Evolutionary conservation across 805 yeast genomes (phyloP), one percentile per base, ranked within the genome.

Genomic region (Wickerhamiella sergipiensis): DNA sequence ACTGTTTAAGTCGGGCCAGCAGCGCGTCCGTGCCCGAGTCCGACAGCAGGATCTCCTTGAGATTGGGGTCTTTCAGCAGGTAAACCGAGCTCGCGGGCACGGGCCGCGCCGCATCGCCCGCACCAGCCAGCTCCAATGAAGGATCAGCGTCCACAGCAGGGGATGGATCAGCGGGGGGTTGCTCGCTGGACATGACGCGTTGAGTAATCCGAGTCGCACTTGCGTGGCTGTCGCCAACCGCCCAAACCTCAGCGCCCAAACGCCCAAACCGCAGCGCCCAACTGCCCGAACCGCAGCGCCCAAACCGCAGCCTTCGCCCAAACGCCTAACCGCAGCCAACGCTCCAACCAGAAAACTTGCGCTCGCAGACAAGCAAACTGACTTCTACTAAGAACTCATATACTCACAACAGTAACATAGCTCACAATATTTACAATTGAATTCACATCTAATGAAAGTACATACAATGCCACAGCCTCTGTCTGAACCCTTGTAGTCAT

Each of bases 1-100:
- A 79, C 64, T 83, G 90, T 67, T 90, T 90, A 52, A 89, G 72
- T 43, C 95, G 73, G 1, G 73, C 68, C 48, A 89, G 71, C 18
- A 90, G 71, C 0, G 86, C 73, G 53, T 84, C 92, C 49, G 87
- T 75, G 2, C 94, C 85, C 6, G 79, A 74, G 47, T 67, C 70
- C 2, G 66, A 60, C 36, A 64, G 57, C 46, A 67, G 53, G 46
- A 65, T 62, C 50, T 65, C 68, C 45, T 61, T 57, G 21, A 67
- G 55, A 45, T 61, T 61, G 39, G 66, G 66, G 53, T 65, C 70
- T 46, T 62, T 61, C 47, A 67, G 58, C 47, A 67, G 57, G 46
- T 61, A 56, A 3, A 58, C 46, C n/a, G 59, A 56, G 52, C 54
- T 58, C 8, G 58, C 61, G 13, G 60, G 57, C 33, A 24, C 46